A percentile compares a stretch with the other conserved stretches of the same genome.
Evolutionary conservation across 225 moss, liverwort and hornwort species (phyloP).

Genomic region (Ulota crispa): DNA sequence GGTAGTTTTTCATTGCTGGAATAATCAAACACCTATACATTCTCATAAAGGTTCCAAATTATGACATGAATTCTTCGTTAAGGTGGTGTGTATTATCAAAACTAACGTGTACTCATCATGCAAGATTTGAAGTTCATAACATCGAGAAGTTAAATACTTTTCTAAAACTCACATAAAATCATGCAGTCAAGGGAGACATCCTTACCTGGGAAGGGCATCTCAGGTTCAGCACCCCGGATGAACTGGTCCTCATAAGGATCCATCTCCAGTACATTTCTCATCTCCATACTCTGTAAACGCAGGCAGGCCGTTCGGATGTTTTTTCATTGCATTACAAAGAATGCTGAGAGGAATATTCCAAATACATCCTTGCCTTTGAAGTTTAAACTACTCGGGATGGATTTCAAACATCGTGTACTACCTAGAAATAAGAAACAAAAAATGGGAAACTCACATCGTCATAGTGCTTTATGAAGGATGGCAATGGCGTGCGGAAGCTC

Average conservation of each 20-base stretch:
- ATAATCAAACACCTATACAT: too few species aligned
- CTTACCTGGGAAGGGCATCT: slow-evolving; percentile 50
- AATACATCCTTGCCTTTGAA: not conserved
- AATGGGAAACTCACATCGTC: slow-evolving; percentile 39
- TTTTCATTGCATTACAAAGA: not conserved
- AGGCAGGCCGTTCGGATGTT: not conserved
- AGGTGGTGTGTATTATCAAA: not conserved
- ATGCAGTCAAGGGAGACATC: not conserved
- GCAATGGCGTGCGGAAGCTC: slow-evolving; percentile 52
- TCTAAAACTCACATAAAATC: not conserved
- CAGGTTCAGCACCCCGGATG: slow-evolving; percentile 28
- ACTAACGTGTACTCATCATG: not conserved
- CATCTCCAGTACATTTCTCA: slow-evolving; percentile 54
- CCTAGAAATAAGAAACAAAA: not conserved
- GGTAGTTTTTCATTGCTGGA: too few species aligned
- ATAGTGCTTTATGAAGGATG: slow-evolving; percentile 44
- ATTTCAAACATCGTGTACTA: not conserved
- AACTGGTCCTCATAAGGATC: slow-evolving; percentile 56
- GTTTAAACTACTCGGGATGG: not conserved
- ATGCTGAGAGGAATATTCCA: not conserved
- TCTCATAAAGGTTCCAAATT: not conserved
- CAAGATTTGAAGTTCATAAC: not conserved
- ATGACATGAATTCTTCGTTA: not conserved
- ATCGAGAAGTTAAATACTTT: not conserved
- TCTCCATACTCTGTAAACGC: slow-evolving; percentile 42